A percentile compares a stretch with the other conserved stretches of the same genome.
Evolutionary conservation across 345 rosid species (phyloP).

Genomic region (Citrus maxima): DNA sequence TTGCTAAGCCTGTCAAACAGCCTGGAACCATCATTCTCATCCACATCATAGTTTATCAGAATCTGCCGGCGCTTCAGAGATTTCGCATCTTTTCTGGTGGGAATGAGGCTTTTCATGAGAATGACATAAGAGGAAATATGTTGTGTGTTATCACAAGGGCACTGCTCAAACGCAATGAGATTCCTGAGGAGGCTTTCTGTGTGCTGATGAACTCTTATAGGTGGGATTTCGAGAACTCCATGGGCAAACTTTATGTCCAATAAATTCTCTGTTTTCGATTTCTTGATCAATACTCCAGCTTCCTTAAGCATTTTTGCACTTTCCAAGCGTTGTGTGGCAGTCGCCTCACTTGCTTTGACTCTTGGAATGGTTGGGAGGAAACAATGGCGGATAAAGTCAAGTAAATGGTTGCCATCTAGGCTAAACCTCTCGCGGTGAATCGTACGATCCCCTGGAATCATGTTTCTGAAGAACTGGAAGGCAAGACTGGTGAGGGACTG

Average conservation of each 20-base stretch:
- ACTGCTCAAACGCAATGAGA: conserved; percentile 41
- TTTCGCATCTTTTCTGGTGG: conserved; percentile 31
- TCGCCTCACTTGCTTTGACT: neutral
- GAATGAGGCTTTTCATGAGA: conserved; percentile 33
- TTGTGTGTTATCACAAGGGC: conserved; percentile 13
- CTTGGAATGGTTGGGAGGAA: conserved; percentile 38
- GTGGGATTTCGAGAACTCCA: conserved; percentile 43
- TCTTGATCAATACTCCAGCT: conserved; percentile 33
- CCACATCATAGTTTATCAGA: conserved; percentile 17
- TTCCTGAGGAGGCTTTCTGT: conserved; percentile 50
- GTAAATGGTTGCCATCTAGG: conserved; percentile 51
- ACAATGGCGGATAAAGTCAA: conserved; percentile 48
- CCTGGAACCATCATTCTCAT: neutral
- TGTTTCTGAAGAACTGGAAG: conserved; percentile 38
- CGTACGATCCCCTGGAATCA: conserved; percentile 44
- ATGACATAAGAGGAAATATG: conserved; percentile 41
- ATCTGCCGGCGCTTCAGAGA: conserved; percentile 23
- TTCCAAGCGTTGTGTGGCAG: neutral
- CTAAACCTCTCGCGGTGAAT: conserved; percentile 34
- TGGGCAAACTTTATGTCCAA: conserved; percentile 37
- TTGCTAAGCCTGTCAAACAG: conserved; percentile 33
- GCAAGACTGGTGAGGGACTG: conserved; percentile 38
- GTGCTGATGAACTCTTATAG: conserved; percentile 21
- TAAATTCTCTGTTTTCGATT: conserved; percentile 25
- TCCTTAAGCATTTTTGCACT: conserved; percentile 24